Evolutionary conservation across 352 stramenopile genomes (phyloP).

Genomic region (Blastocystis sp.): DNA sequence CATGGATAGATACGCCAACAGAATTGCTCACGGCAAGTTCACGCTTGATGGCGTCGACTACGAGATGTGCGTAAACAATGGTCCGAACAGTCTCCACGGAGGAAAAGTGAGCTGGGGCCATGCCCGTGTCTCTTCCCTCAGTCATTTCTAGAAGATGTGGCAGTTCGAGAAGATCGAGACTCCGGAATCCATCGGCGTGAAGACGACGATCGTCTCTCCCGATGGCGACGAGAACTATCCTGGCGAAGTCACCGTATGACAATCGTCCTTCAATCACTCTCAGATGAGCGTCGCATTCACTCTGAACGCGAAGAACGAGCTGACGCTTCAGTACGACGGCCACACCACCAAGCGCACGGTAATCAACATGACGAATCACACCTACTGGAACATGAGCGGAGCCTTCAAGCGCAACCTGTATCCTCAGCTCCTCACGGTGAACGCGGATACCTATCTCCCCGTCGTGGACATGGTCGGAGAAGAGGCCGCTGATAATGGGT

Average conservation of each 20-base stretch:
- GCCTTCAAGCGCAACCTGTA: constrained; percentile 72
- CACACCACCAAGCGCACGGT: constrained; percentile 68
- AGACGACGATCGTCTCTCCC: constrained; percentile 37
- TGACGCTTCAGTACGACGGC: constrained; percentile 69
- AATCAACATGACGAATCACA: constrained; percentile 76
- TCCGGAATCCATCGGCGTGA: constrained; percentile 4
- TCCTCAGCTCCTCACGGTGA: constrained; percentile 71
- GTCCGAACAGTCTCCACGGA: constrained; percentile 68
- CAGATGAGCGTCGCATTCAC: constrained; percentile 69
- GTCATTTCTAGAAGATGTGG: constrained; percentile 45
- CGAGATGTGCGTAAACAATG: constrained; percentile 64
- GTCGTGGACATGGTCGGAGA: constrained; percentile 18
- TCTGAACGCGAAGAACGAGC: constrained; percentile 67
- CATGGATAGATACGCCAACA: constrained; percentile 69
- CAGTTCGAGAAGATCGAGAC: constrained; percentile 57
- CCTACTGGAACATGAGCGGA: constrained; percentile 76
- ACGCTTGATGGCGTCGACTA: constrained; percentile 47
- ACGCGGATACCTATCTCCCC: constrained; percentile 74
- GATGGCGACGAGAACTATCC: constrained; percentile 74
- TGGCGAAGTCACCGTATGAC: constrained; percentile 60
- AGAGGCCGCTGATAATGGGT: background rate
- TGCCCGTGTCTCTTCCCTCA: background rate
- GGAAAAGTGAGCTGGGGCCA: constrained; percentile 42
- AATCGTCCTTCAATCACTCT: background rate
- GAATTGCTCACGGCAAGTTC: constrained; percentile 68